Percentiles rank a stretch among this genome's conserved stretches.
Conservation (phyloP, 495 filamentous ascomycete species). For the Aspergillus coremiiformis region DNA sequence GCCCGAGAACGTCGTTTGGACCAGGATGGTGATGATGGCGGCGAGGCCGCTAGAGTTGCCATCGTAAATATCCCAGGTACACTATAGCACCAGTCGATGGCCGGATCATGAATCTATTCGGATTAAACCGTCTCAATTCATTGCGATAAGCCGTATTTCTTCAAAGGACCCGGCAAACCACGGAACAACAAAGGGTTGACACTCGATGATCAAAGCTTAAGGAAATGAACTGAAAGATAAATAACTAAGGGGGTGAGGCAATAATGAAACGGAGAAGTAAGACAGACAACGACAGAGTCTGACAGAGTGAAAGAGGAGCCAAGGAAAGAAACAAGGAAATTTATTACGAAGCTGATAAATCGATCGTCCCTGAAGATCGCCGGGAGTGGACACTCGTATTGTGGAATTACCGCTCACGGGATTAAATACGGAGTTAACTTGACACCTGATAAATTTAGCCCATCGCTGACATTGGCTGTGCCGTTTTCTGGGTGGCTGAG, state of each 20-base stretch:
- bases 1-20: constrained; percentile 43
- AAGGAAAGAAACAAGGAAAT: not conserved
- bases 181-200: not conserved
- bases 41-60: constrained; percentile 37
- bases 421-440: not conserved
- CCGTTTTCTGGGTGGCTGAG: too few species aligned
- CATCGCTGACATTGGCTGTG: too few species aligned
- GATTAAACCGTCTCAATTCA: constrained; percentile 7
- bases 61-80: constrained; percentile 19
- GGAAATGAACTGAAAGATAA: not conserved
- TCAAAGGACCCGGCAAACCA: not conserved
- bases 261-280: not conserved
- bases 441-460: not conserved
- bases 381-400: not conserved
- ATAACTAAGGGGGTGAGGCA: not conserved
- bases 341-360: not conserved
- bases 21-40: constrained; percentile 42
- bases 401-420: not conserved
- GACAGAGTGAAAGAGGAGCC: not conserved
- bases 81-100: not conserved
- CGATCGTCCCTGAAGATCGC: not conserved
- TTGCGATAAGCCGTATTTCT: constrained; percentile 4
- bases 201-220: not conserved
- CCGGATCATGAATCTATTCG: not conserved
- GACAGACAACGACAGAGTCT: not conserved